These are phyloP conservation scores for Clavaria fumosa DNA, from an alignment of 768 basidiomycete genomes.

Conservation along the genomic window DNA sequence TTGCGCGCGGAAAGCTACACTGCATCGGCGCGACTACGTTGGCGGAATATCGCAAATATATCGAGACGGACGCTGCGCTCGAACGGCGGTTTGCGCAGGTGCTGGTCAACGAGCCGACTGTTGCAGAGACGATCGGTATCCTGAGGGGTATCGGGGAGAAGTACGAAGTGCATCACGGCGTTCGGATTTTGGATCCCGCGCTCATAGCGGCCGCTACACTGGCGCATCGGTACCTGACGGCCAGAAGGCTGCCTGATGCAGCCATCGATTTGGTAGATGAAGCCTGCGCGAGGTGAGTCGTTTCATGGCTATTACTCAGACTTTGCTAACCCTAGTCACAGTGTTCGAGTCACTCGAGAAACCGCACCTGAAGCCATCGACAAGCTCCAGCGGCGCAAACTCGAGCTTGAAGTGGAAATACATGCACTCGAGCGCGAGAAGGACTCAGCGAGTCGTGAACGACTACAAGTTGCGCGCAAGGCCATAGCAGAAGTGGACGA, in stretches of 20 bases:
- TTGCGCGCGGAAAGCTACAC: constrained; percentile 66
- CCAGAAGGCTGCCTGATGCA: constrained; percentile 62
- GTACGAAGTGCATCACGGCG: constrained; percentile 86
- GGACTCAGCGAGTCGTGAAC: constrained; percentile 75
- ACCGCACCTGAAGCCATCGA: constrained; percentile 91
- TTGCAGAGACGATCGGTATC: constrained; percentile 83
- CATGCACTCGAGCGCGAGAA: constrained; percentile 91
- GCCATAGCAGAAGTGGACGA: constrained; percentile 76
- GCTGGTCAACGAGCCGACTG: constrained; percentile 78
- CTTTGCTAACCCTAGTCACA: constrained; percentile 15
- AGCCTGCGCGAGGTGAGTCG: constrained; percentile 65
- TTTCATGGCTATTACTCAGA: background rate
- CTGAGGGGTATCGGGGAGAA: constrained; percentile 89
- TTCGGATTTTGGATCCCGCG: constrained; percentile 76
- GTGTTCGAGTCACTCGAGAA: constrained; percentile 83
- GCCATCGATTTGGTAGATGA: constrained; percentile 91
- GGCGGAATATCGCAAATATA: constrained; percentile 83
- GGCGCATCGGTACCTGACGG: constrained; percentile 85
- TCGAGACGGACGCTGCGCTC: constrained; percentile 83
- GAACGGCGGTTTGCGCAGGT: constrained; percentile 92
- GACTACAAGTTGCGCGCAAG: constrained; percentile 58
- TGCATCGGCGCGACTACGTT: constrained; percentile 88
- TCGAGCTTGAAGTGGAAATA: constrained; percentile 89
- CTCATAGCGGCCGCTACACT: constrained; percentile 82
- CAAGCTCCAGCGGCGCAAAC: constrained; percentile 71